Base-by-base conservation (phyloP, 768 basidiomycete genomes). In the Hericium rajendrae region DNA sequence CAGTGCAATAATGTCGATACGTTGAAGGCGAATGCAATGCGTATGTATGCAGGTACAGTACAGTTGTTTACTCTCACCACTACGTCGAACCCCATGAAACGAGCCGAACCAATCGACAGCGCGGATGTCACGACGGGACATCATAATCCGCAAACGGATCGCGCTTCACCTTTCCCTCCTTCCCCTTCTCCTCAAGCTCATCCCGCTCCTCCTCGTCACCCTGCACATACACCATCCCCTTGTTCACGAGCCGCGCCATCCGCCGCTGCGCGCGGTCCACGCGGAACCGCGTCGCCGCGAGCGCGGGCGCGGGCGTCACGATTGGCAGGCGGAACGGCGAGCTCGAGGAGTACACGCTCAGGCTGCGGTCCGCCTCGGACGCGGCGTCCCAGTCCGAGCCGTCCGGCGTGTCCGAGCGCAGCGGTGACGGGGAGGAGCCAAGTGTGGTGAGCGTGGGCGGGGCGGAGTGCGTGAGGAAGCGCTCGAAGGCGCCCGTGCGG, bases 401-500 rank as follows among this genome's bases (percentile, higher is more conserved):
- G 18, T 13, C 13, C 26, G 55, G 53, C 38, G 41, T 41, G 12
- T 55, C 60, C 40, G 48, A 52, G 3, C 51, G 57, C 1, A 26
- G 24, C 37, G 57, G 58, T 8, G 49, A 56, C 9, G 56, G 51
- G 3, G 41, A 48, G n/a, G 41, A 15, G 38, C 54, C 62, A n/a
- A n/a, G n/a, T n/a, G n/a, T n/a, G n/a, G n/a, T n/a, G n/a, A n/a
- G n/a, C n/a, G n/a, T n/a, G 22, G 38, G 12, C 15, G 55, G 54
- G 22, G 57, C 67, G 54, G 67, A 59, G 37, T 58, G 65, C 41
- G 55, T 26, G 51, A 71, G 64, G 60, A 70, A 69, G 13, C 61
- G 64, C 46, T 51, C 24, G 59, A 69, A 71, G 9, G 67, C 64
- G 48, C 58, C 59, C 2, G 32, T 51, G 15, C 53, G 55, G 60